These are phyloP conservation scores for Candida insectalens DNA, from an alignment of 805 yeast genomes.

Conservation along the genomic window DNA sequence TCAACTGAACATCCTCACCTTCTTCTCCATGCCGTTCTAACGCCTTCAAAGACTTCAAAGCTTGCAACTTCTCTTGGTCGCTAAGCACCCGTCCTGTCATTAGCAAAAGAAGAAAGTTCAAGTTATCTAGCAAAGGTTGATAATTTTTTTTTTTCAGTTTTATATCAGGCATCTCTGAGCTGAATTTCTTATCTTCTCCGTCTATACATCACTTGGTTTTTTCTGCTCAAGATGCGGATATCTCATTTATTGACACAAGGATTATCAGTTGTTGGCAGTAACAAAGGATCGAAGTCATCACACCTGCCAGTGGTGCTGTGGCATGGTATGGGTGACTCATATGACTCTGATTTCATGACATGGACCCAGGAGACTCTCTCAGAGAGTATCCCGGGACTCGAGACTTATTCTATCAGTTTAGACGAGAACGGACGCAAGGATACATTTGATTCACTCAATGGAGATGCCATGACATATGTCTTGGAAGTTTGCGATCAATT, in stretches of 20 bases:
- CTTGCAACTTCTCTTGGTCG: no score
- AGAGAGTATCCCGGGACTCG: slow-evolving; percentile 37
- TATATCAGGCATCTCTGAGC: no score
- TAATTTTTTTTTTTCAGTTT: no score
- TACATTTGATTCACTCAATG: slow-evolving; percentile 44
- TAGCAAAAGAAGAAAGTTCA: no score
- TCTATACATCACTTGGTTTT: no score
- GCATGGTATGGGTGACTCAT: slow-evolving; percentile 81
- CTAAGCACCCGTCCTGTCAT: no score
- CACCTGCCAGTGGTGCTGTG: slow-evolving; percentile 47
- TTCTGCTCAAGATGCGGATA: neutral
- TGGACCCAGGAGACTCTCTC: slow-evolving; percentile 33
- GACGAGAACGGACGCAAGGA: slow-evolving; percentile 42
- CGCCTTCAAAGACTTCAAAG: slow-evolving; percentile 20
- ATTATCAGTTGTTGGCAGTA: no score
- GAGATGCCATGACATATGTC: slow-evolving; percentile 48
- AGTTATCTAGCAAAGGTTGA: no score
- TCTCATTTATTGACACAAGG: neutral
- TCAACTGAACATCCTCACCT: slow-evolving; percentile 22
- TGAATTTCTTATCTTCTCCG: no score
- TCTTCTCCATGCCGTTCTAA: slow-evolving; percentile 23
- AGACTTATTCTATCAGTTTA: slow-evolving; percentile 43
- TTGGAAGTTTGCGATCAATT: slow-evolving; percentile 47
- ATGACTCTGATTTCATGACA: slow-evolving; percentile 49
- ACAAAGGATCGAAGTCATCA: neutral